Evolutionary conservation across 495 filamentous ascomycete genomes (phyloP).

Genomic region (Aspergillus steynii): DNA sequence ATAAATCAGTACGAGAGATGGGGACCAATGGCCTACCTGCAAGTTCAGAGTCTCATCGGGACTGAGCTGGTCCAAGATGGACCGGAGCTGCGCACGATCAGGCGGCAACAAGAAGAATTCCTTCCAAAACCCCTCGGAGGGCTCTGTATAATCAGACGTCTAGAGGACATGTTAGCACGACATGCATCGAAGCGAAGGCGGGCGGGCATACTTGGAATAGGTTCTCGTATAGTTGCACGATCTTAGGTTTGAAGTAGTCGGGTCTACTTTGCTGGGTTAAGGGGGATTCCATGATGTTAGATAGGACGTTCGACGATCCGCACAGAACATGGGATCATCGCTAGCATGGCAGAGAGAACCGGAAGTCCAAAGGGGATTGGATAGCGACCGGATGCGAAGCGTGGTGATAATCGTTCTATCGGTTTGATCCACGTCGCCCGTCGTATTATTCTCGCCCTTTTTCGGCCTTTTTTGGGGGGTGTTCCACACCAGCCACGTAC

Average conservation of each 20-base stretch:
- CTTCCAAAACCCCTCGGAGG: conserved; percentile 89
- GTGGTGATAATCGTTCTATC: not conserved
- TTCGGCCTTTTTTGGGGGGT: conserved; percentile 16
- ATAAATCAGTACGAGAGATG: no score
- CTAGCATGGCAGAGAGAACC: conserved; percentile 16
- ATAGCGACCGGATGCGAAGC: not conserved
- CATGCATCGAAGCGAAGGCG: not conserved
- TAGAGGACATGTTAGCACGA: conserved; percentile 15
- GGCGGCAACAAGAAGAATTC: conserved; percentile 91
- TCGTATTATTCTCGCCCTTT: conserved; percentile 1
- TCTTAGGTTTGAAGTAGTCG: conserved; percentile 88
- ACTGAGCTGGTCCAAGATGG: conserved; percentile 64
- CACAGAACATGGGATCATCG: conserved; percentile 14
- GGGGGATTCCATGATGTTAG: conserved; percentile 73
- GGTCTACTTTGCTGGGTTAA: conserved; percentile 91
- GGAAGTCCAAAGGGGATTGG: not conserved
- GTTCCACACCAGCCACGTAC: conserved; percentile 18
- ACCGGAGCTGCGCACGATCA: conserved; percentile 63
- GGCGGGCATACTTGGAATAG: conserved; percentile 71
- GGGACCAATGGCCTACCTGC: conserved; percentile 49
- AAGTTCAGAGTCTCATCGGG: conserved; percentile 74
- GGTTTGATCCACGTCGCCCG: not conserved
- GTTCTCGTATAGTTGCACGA: conserved; percentile 83
- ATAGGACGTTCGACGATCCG: conserved; percentile 11
- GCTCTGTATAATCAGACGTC: conserved; percentile 58